phyloP scores from a whole-genome alignment of 495 filamentous ascomycete species.

The Penicillium fimorum region DNA sequence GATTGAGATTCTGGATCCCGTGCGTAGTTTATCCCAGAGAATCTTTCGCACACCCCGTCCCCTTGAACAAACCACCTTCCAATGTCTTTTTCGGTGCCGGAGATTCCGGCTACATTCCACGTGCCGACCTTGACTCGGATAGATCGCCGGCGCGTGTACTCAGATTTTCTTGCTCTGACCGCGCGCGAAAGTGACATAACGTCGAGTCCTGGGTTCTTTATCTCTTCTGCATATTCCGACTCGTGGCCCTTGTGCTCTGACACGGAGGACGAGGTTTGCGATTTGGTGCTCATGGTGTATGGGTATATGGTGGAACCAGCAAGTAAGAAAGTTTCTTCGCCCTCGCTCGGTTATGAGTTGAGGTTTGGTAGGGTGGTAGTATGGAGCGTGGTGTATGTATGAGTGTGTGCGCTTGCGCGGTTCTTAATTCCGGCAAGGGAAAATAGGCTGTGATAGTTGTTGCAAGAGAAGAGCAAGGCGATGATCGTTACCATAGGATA shows the following conservation, averaged over 20 bases:
- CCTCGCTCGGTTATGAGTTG: constrained; percentile 1
- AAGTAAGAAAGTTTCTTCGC: not conserved
- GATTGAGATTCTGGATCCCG: constrained; percentile 17
- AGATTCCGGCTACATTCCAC: constrained; percentile 89
- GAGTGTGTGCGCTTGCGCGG: constrained; percentile 1
- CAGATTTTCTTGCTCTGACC: constrained; percentile 67
- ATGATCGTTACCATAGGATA: not conserved
- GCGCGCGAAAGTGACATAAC: constrained; percentile 53
- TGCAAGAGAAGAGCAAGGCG: not conserved
- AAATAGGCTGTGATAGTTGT: not conserved
- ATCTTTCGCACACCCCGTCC: constrained; percentile 60
- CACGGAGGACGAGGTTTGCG: constrained; percentile 9
- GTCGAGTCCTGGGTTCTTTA: constrained; percentile 24
- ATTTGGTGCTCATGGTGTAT: constrained; percentile 17
- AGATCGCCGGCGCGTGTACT: constrained; percentile 68
- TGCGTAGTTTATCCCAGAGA: constrained; percentile 51
- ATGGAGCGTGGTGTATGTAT: constrained; percentile 12
- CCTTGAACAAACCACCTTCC: constrained; percentile 81
- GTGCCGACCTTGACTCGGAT: constrained; percentile 83
- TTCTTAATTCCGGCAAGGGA: constrained; percentile 16
- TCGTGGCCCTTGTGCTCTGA: constrained; percentile 20
- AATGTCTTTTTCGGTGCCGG: constrained; percentile 81
- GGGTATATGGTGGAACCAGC: not conserved
- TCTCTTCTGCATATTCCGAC: constrained; percentile 27
- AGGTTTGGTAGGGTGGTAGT: constrained; percentile 1